A percentile compares a stretch with the other conserved stretches of the same genome.
phyloP scores from a whole-genome alignment of 345 rosid genomes.

The Turritis glabra region DNA sequence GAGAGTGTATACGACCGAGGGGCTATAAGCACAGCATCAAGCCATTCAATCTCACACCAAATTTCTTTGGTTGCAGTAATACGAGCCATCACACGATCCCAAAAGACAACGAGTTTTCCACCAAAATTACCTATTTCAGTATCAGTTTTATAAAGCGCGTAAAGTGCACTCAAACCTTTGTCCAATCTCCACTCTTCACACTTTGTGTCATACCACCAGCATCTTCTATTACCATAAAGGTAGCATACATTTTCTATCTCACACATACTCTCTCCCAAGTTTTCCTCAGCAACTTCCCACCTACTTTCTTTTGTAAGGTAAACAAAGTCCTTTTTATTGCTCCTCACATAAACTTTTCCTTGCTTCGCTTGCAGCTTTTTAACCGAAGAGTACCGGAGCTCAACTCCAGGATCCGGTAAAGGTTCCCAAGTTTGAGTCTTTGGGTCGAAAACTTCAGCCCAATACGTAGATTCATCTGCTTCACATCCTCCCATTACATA shows the following conservation, averaged over 20 bases:
- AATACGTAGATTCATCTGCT: not conserved
- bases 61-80: not conserved
- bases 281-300: not conserved
- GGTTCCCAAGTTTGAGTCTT: constrained; percentile 12
- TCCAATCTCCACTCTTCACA: not conserved
- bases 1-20: not conserved
- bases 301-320: not conserved
- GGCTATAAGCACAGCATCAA: not conserved
- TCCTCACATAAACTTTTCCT: not conserved
- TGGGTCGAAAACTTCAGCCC: constrained; percentile 4
- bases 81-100: not conserved
- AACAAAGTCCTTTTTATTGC: not conserved
- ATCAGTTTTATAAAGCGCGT: not conserved
- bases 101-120: constrained; percentile 4
- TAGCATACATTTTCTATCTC: not conserved
- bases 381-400: not conserved
- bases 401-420: constrained; percentile 3
- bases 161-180: not conserved
- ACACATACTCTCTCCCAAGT: not conserved
- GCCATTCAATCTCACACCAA: not conserved
- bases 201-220: not conserved
- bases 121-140: not conserved
- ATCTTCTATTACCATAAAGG: not conserved
- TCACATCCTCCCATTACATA: constrained; percentile 26
- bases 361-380: not conserved